Conservation (phyloP, 441 rosid genomes). For the Brassica hybrid region DNA sequence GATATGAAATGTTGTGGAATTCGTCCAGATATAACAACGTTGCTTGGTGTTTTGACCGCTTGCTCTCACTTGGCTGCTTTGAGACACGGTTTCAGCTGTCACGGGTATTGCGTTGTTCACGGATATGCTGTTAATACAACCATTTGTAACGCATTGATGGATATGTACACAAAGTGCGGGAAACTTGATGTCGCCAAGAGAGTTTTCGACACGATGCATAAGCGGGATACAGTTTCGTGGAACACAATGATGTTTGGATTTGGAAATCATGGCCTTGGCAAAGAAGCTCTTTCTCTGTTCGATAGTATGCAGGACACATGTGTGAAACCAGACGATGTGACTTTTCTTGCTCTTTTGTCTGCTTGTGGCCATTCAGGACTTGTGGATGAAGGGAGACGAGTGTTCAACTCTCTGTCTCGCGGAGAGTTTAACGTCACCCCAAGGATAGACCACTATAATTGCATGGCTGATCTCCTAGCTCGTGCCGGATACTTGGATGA, state of each 20-base stretch:
- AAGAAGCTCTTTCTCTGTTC: constrained; percentile 45
- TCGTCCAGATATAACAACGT: constrained; percentile 36
- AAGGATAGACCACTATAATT: constrained; percentile 57
- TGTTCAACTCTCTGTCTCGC: constrained; percentile 47
- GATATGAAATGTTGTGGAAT: constrained; percentile 41
- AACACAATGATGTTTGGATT: constrained; percentile 59
- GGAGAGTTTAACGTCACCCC: constrained; percentile 41
- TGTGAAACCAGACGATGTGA: constrained; percentile 54
- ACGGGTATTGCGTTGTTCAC: constrained; percentile 40
- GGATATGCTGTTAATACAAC: constrained; percentile 39
- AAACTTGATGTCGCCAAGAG: constrained; percentile 49
- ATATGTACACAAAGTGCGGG: constrained; percentile 59
- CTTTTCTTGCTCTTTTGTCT: constrained; percentile 57
- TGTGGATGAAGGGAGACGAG: constrained; percentile 53
- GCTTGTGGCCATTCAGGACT: constrained; percentile 72
- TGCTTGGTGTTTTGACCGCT: constrained; percentile 43
- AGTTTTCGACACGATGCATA: constrained; percentile 47
- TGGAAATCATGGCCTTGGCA: constrained; percentile 56
- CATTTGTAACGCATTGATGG: constrained; percentile 48
- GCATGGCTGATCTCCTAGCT: constrained; percentile 55
- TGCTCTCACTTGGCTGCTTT: constrained; percentile 46
- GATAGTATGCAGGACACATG: constrained; percentile 44
- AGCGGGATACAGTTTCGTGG: constrained; percentile 55
- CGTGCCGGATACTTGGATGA: constrained; percentile 54
- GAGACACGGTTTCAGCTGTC: constrained; percentile 42